Evolutionary conservation across 75 land plant genomes (phyloP), one percentile per base, ranked within the genome.

Genomic region (Larix kaempferi): DNA sequence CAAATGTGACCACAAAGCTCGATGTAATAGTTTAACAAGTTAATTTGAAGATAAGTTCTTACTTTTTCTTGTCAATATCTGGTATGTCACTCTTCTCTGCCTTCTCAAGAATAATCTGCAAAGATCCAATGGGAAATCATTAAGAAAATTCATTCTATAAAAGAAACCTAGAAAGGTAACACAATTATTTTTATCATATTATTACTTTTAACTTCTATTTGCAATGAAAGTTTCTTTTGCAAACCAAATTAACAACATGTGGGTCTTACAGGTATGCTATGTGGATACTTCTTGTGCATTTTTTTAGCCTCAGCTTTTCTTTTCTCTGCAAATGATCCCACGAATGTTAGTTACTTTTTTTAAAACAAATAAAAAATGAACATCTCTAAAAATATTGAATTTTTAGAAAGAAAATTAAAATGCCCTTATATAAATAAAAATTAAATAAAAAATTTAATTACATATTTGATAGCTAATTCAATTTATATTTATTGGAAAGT

Each of bases 21-120:
- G 0, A 44, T 44, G 0, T 44, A 7, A 6, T 44, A 44, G 8
- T 44, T 44, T 6, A 62, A 16, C 1, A 23, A 6, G 49, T 44
- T 44, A 44, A 1, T 6, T 62, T n/a, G 25, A 17, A 3, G 8
- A 25, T 2, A 11, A 17, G 17, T 17, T 17, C 39, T 11, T 25
- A 76, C 81, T 80, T 84, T 37, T 84, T 84, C 80, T 84, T 84
- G 44, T 84, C 85, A 71, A 84, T 84, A 49, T 84, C 80, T 35
- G 84, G 84, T 52, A 84, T 84, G 71, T 84, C 73, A n/a, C 85
- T 84, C 23, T 72, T 76, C 25, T 81, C 76, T 6, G 85, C 84
- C 74, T 84, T 84, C 57, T n/a, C 21, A 10, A 17, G 8, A 17
- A n/a, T 7, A n/a, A 49, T 1, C 54, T 77, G 10, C 8, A 8